Conservation (phyloP, 345 rosid species). For the Chamaenerion angustifolium region DNA sequence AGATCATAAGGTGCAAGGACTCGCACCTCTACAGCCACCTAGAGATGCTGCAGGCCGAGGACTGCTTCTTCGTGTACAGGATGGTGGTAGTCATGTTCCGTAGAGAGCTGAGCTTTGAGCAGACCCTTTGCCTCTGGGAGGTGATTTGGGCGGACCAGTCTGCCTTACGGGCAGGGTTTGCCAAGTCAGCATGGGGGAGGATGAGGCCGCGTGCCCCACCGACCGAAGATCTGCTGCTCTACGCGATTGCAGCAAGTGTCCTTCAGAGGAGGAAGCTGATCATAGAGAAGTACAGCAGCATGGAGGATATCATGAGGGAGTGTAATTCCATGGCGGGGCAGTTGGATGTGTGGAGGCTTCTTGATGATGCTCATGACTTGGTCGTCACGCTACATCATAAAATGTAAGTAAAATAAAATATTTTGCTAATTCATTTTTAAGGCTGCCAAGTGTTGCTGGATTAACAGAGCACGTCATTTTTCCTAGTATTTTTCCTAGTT, state of each 20-base stretch:
- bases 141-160: slow-evolving; percentile 98
- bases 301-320: slow-evolving; percentile 89
- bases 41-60: slow-evolving; percentile 85
- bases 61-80: slow-evolving; percentile 87
- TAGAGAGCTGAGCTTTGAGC: slow-evolving; percentile 69
- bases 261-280: slow-evolving; percentile 86
- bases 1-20: slow-evolving; percentile 78
- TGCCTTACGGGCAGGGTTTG: slow-evolving; percentile 64
- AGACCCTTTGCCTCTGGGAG: slow-evolving; percentile 91
- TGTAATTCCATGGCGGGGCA: slow-evolving; percentile 91
- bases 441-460: no score
- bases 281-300: slow-evolving; percentile 76
- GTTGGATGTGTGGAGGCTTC: slow-evolving; percentile 94
- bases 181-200: slow-evolving; percentile 73
- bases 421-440: slow-evolving; percentile 2
- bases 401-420: slow-evolving; percentile 19
- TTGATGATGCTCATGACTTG: slow-evolving; percentile 88
- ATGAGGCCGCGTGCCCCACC: slow-evolving; percentile 83
- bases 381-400: slow-evolving; percentile 73
- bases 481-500: no score
- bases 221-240: slow-evolving; percentile 73
- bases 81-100: slow-evolving; percentile 92
- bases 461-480: no score
- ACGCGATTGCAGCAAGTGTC: slow-evolving; percentile 89
- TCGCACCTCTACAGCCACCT: slow-evolving; percentile 64